Conservation (phyloP, 306 rosid species). For the Trifolium fragiferum region DNA sequence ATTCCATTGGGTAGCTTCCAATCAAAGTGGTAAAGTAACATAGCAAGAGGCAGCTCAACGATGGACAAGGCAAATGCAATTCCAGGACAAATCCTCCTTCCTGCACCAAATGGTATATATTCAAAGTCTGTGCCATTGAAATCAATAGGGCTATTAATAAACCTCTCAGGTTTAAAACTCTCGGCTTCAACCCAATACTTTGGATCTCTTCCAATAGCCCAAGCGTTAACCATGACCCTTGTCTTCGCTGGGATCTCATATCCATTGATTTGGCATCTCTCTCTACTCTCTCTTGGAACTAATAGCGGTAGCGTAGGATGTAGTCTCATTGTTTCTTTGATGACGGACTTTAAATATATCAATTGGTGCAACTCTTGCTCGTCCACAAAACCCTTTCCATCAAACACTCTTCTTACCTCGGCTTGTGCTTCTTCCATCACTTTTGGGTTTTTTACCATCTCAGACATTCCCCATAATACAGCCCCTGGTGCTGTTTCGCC, state of each 20-base stretch:
- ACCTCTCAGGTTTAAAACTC: constrained; percentile 13
- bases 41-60: neutral
- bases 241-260: constrained; percentile 3
- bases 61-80: neutral
- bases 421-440: constrained; percentile 50
- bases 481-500: constrained; percentile 41
- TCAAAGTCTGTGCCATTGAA: constrained; percentile 5
- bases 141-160: neutral
- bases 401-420: constrained; percentile 46
- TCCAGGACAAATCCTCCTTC: neutral
- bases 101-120: constrained; percentile 9
- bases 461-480: constrained; percentile 51
- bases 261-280: neutral
- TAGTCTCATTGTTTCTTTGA: neutral
- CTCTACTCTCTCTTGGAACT: neutral
- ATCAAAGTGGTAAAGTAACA: constrained; percentile 24
- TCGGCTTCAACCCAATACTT: constrained; percentile 12
- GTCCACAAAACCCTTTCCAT: constrained; percentile 10
- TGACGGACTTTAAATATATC: constrained; percentile 23
- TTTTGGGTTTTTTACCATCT: constrained; percentile 47
- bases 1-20: constrained; percentile 17
- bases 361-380: constrained; percentile 35
- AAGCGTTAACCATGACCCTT: neutral
- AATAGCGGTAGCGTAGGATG: neutral
- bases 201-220: constrained; percentile 27